Conservation (phyloP, 805 yeast species). For the Priceomyces melissophilus region DNA sequence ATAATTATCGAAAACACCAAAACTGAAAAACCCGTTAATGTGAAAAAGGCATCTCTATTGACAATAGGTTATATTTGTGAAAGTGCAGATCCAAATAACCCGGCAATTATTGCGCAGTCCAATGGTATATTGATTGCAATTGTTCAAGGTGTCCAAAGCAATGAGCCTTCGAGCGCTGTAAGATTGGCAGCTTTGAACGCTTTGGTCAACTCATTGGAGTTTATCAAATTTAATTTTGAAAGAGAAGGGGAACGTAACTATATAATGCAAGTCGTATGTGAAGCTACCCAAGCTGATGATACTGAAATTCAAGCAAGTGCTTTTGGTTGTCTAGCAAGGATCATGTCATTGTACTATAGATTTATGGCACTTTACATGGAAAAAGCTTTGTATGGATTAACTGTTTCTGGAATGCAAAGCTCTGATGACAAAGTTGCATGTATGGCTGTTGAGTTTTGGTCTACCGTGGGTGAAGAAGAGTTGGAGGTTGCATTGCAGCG, state of each 20-base stretch:
- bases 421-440: constrained; percentile 83
- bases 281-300: constrained; percentile 90
- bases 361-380: constrained; percentile 96
- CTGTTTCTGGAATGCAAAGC: constrained; percentile 89
- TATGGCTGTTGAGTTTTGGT: constrained; percentile 99
- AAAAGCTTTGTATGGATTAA: constrained; percentile 86
- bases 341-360: constrained; percentile 83
- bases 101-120: constrained; percentile 76
- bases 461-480: constrained; percentile 98
- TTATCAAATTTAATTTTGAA: constrained; percentile 83
- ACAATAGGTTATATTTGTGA: constrained; percentile 97
- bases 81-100: constrained; percentile 78
- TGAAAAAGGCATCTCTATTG: constrained; percentile 82
- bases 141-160: constrained; percentile 90
- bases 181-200: constrained; percentile 91
- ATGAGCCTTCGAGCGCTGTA: constrained; percentile 71
- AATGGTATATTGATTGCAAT: constrained; percentile 93
- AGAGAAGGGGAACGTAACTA: constrained; percentile 93
- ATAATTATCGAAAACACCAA: constrained; percentile 83
- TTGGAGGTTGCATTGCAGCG: constrained; percentile 70
- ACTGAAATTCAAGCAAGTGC: constrained; percentile 87
- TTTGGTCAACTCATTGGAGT: constrained; percentile 83
- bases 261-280: constrained; percentile 98
- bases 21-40: constrained; percentile 68
- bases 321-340: constrained; percentile 90